Evolutionary conservation across 2,329 filamentous ascomycete genomes (phyloP), one percentile per base, ranked within the genome.

Genomic region (Colletotrichum sp.): DNA sequence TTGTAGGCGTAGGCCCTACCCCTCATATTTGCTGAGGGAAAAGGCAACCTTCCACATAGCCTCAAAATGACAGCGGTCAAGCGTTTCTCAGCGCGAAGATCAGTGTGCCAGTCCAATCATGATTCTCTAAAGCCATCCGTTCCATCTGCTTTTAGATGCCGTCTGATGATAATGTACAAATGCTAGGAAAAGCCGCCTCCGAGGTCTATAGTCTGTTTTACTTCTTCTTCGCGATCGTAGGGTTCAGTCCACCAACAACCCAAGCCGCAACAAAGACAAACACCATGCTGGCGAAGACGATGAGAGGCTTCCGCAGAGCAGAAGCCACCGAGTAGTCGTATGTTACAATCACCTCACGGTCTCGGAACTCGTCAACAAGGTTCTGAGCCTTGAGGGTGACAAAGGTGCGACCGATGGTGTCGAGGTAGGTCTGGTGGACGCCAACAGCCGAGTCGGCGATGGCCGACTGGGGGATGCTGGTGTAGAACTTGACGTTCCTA

Each of bases 351-450:
- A 98, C 85, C 78, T 97, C 93, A 36, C 94, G 93, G 81, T 96
- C 95, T 70, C 96, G 91, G 81, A 96, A 92, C 79, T 98, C 97
- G 80, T 99, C 97, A 2, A 97, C 95, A 68, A 98, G 88, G 84
- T 98, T 98, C 79, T 93, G 90, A 9, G 95, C 95, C 77, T 93
- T 94, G 81, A 99, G 89, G 66, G 91, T 93, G 76, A 99, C 89
- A 0, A 93, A 91, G 1, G 96, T 97, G 78, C 97, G 94, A 76
- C 97, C 97, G 36, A 96, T 81, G 0, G 97, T 98, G 85, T 99
- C 97, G 87, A 99, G 94, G 86, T 96, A 99, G 0, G 96, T 98
- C 85, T 93, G 93, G 86, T 97, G 92, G n/a, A 93, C 86, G 78
- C 90, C 91, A 22, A 92, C 83, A 3, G 84, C 83, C 30, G 91